Evolutionary conservation across 345 rosid species (phyloP).

Genomic region (Theobroma cacao): DNA sequence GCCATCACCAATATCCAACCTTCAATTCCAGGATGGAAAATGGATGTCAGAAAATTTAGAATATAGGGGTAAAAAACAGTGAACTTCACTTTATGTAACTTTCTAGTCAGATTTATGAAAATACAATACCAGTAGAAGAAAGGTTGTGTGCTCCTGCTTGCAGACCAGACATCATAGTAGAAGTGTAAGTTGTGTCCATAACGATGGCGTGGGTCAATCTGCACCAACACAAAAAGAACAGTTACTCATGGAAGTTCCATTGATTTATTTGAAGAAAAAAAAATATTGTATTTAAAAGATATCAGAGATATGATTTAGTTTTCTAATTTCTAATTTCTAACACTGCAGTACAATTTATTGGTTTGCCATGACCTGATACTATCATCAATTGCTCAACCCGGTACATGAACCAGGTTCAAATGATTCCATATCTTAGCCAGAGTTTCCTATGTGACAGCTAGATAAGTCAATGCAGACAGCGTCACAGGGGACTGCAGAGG

Average conservation of each 20-base stretch:
- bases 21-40: constrained; percentile 28
- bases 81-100: not conserved
- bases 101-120: not conserved
- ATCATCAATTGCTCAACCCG: not conserved
- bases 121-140: constrained; percentile 70
- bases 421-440: not conserved
- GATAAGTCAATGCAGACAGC: not conserved
- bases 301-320: too few relatives aligned
- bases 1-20: constrained; percentile 80
- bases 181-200: constrained; percentile 88
- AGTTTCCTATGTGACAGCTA: not conserved
- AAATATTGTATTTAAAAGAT: not conserved
- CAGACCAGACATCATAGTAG: constrained; percentile 70
- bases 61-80: not conserved
- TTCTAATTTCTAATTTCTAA: too few relatives aligned
- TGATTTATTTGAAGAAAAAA: not conserved
- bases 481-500: not conserved
- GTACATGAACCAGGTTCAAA: not conserved
- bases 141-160: constrained; percentile 63
- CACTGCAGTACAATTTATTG: not conserved
- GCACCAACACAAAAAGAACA: constrained; percentile 5
- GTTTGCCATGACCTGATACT: not conserved
- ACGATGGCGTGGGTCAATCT: constrained; percentile 88
- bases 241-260: not conserved
- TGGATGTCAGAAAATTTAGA: constrained; percentile 12